Conservation (phyloP, 1,139 yeast genomes). For the Nakaseomyces uthaithaninus region DNA sequence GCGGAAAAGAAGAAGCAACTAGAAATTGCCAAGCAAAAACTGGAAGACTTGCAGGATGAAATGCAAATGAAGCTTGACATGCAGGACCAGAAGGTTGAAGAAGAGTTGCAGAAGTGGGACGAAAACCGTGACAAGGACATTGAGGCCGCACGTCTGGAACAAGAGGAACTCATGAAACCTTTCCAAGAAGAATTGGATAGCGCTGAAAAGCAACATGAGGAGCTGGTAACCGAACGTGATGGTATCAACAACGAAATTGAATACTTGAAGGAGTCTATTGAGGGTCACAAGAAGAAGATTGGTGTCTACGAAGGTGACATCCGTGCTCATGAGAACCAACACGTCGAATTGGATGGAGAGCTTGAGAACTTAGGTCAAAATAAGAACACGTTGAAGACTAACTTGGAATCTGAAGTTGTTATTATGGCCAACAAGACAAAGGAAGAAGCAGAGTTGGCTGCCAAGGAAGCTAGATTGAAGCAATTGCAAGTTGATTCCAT, state of each 20-base stretch:
- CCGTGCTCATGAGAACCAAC: conserved; percentile 20
- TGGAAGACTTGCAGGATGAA: conserved; percentile 27
- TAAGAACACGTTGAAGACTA: conserved; percentile 15
- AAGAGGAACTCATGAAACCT: conserved; percentile 25
- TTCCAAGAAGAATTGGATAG: conserved; percentile 24
- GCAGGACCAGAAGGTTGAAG: conserved; percentile 16
- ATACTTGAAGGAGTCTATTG: conserved; percentile 22
- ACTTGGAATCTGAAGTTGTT: conserved; percentile 19
- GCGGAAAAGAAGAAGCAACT: conserved; percentile 31
- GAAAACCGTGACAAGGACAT: conserved; percentile 34
- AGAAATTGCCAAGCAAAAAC: conserved; percentile 18
- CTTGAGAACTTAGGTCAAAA: conserved; percentile 17
- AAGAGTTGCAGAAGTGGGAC: conserved; percentile 29
- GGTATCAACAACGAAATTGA: conserved; percentile 21
- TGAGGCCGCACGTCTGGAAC: conserved; percentile 24
- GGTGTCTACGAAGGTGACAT: conserved; percentile 21
- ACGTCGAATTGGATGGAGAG: conserved; percentile 19
- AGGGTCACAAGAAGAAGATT: conserved; percentile 23
- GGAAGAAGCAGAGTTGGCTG: conserved; percentile 26
- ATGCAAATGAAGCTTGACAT: conserved; percentile 17
- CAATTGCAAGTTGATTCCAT: conserved; percentile 29
- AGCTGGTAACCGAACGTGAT: conserved; percentile 23
- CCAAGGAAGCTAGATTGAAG: conserved; percentile 28
- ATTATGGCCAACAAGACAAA: conserved; percentile 23
- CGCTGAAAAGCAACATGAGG: conserved; percentile 26